Base-by-base conservation (phyloP, 495 filamentous ascomycete species). In the Penicillium robsamsonii region DNA sequence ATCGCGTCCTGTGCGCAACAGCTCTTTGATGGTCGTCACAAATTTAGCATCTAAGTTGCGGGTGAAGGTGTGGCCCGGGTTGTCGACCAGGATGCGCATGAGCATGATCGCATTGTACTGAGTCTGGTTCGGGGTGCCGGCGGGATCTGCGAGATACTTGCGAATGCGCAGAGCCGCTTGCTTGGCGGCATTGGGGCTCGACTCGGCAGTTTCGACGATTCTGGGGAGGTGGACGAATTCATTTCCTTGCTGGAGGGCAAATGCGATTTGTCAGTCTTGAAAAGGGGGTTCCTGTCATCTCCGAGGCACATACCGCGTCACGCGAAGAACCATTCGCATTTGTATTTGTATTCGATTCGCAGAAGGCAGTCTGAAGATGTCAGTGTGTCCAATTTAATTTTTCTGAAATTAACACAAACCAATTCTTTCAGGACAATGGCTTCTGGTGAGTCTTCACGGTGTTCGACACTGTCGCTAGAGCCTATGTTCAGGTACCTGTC, bases 61-160 rank as follows among this genome's bases (percentile, higher is more conserved):
- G 10, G 92, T 94, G 68, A 99, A 97, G 15, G 85, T 90, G 54
- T 77, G 80, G 24, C 94, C 95, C 0, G 94, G 94, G 70, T 99
- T 97, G 68, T 97, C 92, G 53, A 81, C 78, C 33, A 99, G 78
- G 66, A 99, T 99, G 40, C 94, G 87, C 53, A 92, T 82, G 47
- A 99, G 80, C 95, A 97, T 99, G 62, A 97, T 87, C 50, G 89
- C 87, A 75, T 97, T 97, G 78, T 96, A 97, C 73, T 97, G 94
- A 38, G 85, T 82, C 55, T 88, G 82, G 18, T 86, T 83, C 31
- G 79, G 75, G 25, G 74, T 69, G 58, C 70, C 76, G 67, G 87
- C 81, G 44, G 92, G 87, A 40, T 80, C 83, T 38, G 83, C 79
- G 41, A 98, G 79, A 66, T 87, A 91, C 65, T 91, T 93, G 66